phyloP scores from a whole-genome alignment of 345 rosid species.

The Salix purpurea region DNA sequence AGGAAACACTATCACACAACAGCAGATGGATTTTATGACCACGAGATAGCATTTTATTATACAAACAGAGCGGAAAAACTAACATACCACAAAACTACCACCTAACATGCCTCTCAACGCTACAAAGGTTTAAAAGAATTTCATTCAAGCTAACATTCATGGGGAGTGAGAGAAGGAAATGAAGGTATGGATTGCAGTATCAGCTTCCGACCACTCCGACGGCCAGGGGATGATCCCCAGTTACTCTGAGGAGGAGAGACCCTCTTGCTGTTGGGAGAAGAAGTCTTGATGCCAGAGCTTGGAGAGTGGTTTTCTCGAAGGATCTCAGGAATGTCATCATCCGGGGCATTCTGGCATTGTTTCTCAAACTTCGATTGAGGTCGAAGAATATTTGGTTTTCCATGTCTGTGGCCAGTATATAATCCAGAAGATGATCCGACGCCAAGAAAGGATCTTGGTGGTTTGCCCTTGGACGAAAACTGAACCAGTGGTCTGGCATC shows the following conservation, averaged over 20 bases:
- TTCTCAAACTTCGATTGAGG: constrained; percentile 47
- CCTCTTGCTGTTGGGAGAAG: constrained; percentile 94
- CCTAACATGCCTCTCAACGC: constrained; percentile 8
- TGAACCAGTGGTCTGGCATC: constrained; percentile 56
- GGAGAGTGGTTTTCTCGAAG: constrained; percentile 50
- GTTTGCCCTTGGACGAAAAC: constrained; percentile 63
- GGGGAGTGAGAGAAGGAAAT: constrained; percentile 91
- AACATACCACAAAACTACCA: neutral
- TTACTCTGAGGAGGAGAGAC: constrained; percentile 73
- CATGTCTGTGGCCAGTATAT: constrained; percentile 31
- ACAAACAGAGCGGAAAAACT: constrained; percentile 18
- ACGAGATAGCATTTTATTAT: constrained; percentile 28
- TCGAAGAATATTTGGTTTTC: constrained; percentile 38
- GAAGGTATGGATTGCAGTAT: constrained; percentile 88
- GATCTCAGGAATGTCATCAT: constrained; percentile 64
- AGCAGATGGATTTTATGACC: constrained; percentile 24
- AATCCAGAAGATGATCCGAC: constrained; percentile 43
- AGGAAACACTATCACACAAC: constrained; percentile 18
- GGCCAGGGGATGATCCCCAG: constrained; percentile 57
- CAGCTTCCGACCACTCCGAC: constrained; percentile 75
- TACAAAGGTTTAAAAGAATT: constrained; percentile 24
- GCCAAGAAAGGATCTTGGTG: constrained; percentile 53
- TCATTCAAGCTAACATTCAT: constrained; percentile 20
- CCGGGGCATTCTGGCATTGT: constrained; percentile 39
- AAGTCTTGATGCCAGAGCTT: constrained; percentile 41